A percentile compares a stretch with the other conserved stretches of the same genome.
Evolutionary conservation across 2,329 filamentous ascomycete genomes (phyloP).

Genomic region (Rutstroemia sp.): DNA sequence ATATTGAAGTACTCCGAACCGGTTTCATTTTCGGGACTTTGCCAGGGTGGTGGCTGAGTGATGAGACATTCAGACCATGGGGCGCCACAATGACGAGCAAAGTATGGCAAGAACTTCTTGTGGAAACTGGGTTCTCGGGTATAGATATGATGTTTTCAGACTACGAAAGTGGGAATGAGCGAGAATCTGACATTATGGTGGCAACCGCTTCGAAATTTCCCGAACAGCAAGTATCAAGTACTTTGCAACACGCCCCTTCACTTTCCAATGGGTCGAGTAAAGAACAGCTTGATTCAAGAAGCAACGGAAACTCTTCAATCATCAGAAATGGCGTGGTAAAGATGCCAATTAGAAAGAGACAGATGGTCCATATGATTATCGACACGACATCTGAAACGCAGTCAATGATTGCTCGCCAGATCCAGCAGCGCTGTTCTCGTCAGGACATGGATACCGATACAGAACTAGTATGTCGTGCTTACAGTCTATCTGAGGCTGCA

Average conservation of each 20-base stretch:
- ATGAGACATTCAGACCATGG: conserved; percentile 3
- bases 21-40: conserved; percentile 11
- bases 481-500: neutral
- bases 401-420: too few species aligned
- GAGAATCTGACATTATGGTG: neutral
- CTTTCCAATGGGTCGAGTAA: neutral
- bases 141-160: neutral
- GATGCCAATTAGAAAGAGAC: neutral
- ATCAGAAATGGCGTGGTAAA: neutral
- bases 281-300: neutral
- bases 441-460: too few species aligned
- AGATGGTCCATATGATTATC: neutral
- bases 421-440: too few species aligned
- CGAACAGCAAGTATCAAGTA: too few species aligned
- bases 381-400: too few species aligned
- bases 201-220: too few species aligned
- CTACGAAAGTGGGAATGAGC: neutral
- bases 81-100: neutral
- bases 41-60: conserved; percentile 33
- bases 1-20: too few species aligned
- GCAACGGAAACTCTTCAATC: neutral
- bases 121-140: neutral
- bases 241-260: neutral
- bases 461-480: neutral
- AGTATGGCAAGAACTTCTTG: neutral